phyloP scores from a whole-genome alignment of 2,329 filamentous ascomycete genomes.

The Drechslerella stenobrocha region DNA sequence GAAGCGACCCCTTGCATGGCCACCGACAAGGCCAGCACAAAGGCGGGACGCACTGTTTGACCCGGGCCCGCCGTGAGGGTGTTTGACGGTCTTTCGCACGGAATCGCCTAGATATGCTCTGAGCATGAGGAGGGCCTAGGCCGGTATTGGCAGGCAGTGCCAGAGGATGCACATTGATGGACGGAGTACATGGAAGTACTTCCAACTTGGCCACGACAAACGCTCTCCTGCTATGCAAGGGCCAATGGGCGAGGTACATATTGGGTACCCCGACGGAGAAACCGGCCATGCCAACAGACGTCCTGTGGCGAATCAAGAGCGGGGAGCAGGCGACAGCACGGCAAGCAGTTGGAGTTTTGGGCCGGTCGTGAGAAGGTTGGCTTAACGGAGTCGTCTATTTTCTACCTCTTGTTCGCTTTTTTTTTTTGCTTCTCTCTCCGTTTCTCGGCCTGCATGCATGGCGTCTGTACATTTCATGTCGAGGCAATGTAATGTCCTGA shows the following conservation, averaged over 20 bases:
- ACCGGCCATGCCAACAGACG: background rate
- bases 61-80: constrained; percentile 19
- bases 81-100: constrained; percentile 31
- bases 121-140: constrained; percentile 17
- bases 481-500: constrained; percentile 6
- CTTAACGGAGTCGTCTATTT: background rate
- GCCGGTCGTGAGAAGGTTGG: background rate
- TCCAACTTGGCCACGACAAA: background rate
- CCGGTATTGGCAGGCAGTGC: constrained; percentile 45
- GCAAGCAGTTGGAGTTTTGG: background rate
- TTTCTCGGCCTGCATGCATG: background rate
- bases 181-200: background rate
- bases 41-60: constrained; percentile 33
- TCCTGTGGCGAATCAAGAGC: constrained; percentile 25
- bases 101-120: constrained; percentile 11
- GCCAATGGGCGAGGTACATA: background rate
- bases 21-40: constrained; percentile 44
- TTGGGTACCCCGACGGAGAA: background rate
- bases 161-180: no score
- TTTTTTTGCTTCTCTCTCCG: background rate
- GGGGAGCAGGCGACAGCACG: constrained; percentile 9
- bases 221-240: constrained; percentile 2
- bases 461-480: background rate
- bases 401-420: background rate
- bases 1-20: constrained; percentile 28